These are phyloP conservation scores for Kodamaea hsintzibuensis DNA, from an alignment of 805 yeast genomes.

Conservation along the genomic window DNA sequence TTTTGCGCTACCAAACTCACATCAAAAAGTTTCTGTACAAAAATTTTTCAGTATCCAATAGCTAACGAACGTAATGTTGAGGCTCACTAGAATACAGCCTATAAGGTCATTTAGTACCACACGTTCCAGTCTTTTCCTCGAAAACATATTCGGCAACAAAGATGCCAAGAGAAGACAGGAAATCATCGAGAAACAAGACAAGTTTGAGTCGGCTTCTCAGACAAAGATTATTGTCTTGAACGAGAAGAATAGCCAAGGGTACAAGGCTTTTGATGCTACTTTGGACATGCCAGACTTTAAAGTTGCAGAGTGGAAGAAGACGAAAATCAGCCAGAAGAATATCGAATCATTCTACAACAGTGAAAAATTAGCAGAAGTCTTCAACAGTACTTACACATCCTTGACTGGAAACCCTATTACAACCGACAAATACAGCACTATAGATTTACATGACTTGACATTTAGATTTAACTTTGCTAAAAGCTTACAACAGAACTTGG, in stretches of 20 bases:
- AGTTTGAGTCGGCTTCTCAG: slow-evolving; percentile 32
- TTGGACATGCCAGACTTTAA: slow-evolving; percentile 38
- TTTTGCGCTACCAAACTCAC: background rate
- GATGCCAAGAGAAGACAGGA: slow-evolving; percentile 34
- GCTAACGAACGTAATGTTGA: slow-evolving; percentile 3
- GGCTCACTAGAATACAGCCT: slow-evolving; percentile 10
- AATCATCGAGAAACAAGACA: slow-evolving; percentile 39
- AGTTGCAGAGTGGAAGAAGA: slow-evolving; percentile 38
- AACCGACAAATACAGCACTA: slow-evolving; percentile 12
- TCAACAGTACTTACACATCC: slow-evolving; percentile 26
- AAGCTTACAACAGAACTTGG: slow-evolving; percentile 47
- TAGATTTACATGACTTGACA: slow-evolving; percentile 42
- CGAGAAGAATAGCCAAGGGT: slow-evolving; percentile 35
- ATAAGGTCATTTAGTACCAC: slow-evolving; percentile 13
- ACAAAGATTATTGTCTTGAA: slow-evolving; percentile 37
- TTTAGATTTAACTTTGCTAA: slow-evolving; percentile 52
- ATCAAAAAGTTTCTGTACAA: background rate
- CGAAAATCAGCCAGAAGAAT: slow-evolving; percentile 22
- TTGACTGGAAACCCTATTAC: slow-evolving; percentile 19
- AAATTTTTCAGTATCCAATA: slow-evolving; percentile 8
- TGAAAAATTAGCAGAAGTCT: slow-evolving; percentile 23
- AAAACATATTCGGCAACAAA: slow-evolving; percentile 34
- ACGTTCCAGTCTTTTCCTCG: slow-evolving; percentile 22
- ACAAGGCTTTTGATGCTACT: slow-evolving; percentile 24
- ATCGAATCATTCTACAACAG: slow-evolving; percentile 29